Evolutionary conservation across 768 basidiomycete species (phyloP), one percentile per base, ranked within the genome.

Genomic region (Paxillus involutus): DNA sequence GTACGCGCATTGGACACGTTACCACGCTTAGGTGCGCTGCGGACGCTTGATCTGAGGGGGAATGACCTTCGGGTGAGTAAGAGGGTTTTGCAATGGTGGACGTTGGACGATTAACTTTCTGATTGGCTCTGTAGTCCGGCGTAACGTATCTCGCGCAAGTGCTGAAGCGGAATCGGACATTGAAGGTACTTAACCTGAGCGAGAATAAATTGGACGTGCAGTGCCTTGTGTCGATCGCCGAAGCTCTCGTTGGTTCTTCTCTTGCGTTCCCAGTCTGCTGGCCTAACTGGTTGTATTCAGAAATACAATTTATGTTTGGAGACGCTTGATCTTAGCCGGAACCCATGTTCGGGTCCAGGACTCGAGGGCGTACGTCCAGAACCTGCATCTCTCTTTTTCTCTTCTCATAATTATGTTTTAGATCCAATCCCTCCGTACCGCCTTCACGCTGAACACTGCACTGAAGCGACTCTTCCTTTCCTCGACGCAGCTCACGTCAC

Each of bases 231-330:
- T 75, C 80, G 0, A 78, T 99, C 13, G 94, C 94, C 0, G 96
- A 99, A 70, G 89, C 94, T 1, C 70, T 99, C 67, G 94, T 95
- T 53, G 61, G 86, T 75, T 26, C 14, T 6, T 1, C 32, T 52
- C 30, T 9, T 3, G 26, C 16, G 12, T 44, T 39, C 17, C 6
- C 37, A n/a, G 39, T 43, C 17, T 42, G 14, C 33, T 56, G 12
- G 47, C 55, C 13, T 60, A 11, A 19, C 24, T n/a, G 6, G 32
- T 8, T 21, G 19, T 37, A 46, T 16, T 0, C 57, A 96, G 89
- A 98, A 97, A 86, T 97, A 96, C 66, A 99, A 99, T 64, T 83
- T 89, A 2, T 84, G 85, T 49, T 75, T 99, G 19, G 97, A 99
- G 70, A 98, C 95, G 1, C 80, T 99, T 1, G 97, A 99, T 69